These are phyloP conservation scores for Coffea humblotiana DNA, from an alignment of 305 asterid genomes.

Conservation along the genomic window DNA sequence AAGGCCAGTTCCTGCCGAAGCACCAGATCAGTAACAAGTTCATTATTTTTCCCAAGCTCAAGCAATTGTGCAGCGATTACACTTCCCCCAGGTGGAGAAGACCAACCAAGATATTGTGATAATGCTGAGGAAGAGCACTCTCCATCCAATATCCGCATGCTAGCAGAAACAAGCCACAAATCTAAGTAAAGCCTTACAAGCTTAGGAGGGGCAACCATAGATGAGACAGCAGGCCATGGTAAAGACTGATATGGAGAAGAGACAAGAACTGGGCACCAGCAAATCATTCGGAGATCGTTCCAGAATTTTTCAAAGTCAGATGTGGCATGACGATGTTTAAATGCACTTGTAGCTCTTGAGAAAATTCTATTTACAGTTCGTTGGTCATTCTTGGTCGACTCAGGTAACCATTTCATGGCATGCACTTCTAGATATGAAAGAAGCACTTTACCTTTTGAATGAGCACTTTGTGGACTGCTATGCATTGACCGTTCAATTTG, in stretches of 20 bases:
- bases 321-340: constrained; percentile 63
- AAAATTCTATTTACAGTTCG: constrained; percentile 67
- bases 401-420: constrained; percentile 83
- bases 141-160: constrained; percentile 95
- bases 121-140: constrained; percentile 90
- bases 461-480: constrained; percentile 59
- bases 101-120: constrained; percentile 89
- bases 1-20: constrained; percentile 86
- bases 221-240: constrained; percentile 92
- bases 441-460: constrained; percentile 78
- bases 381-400: constrained; percentile 49
- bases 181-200: constrained; percentile 77
- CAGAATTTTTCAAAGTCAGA: constrained; percentile 85
- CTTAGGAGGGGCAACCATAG: constrained; percentile 95
- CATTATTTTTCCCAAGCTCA: constrained; percentile 97
- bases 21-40: constrained; percentile 66
- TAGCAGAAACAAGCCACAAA: constrained; percentile 96
- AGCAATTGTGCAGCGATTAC: constrained; percentile 96
- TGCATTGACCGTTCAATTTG: constrained; percentile 73
- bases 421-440: constrained; percentile 92
- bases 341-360: constrained; percentile 64
- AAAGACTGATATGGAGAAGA: constrained; percentile 70
- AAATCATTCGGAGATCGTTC: constrained; percentile 86
- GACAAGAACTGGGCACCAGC: constrained; percentile 94
- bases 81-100: constrained; percentile 91